Base-by-base conservation (phyloP, 2,329 filamentous ascomycete genomes). In the Cladosporium cucumerinum region DNA sequence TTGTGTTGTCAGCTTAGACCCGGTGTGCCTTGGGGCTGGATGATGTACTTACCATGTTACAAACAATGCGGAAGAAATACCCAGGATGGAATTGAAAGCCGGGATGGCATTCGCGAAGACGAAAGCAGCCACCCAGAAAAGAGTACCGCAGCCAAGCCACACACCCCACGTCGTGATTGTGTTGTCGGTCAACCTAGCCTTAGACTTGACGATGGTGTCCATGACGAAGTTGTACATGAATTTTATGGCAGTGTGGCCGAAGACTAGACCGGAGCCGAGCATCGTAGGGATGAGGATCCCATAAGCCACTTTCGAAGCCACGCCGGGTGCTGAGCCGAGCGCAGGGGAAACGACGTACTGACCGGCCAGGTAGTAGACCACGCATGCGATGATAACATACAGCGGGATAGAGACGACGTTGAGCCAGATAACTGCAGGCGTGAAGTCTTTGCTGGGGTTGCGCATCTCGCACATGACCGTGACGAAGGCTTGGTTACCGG, bases 401-500 rank as follows among this genome's bases (percentile, higher is more conserved):
- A 61, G 28, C 6, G 58, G 58, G 1, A 61, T 46, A 12, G 58
- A 46, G 21, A 61, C 16, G 14, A 30, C 46, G 58, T 61, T 61
- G 16, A 61, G 58, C 58, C 58, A 61, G 7, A 61, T 51, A 21
- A 61, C 52, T 1, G 58, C 58, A 1, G 58, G 58, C 0, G 46
- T 51, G 46, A 51, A 61, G 58, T 61, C 58, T 23, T 61, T 61
- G 43, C 28, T 61, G 25, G 58, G 58, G 23, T 61, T 61, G 1
- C 58, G 43, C 58, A 61, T 61, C 28, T 61, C 58, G 43, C 58
- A 61, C 58, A 61, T 61, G 30, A 61, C 58, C 1, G 58, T 61
- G 30, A 61, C 46, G 43, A 61, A 61, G 30, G 58, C 58, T 14
- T 61, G 58, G 43, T 61, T 61, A 2, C 58, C 58, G 30, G 58